phyloP scores from a whole-genome alignment of 192 early-diverging fungal species.

The Podila minutissima region DNA sequence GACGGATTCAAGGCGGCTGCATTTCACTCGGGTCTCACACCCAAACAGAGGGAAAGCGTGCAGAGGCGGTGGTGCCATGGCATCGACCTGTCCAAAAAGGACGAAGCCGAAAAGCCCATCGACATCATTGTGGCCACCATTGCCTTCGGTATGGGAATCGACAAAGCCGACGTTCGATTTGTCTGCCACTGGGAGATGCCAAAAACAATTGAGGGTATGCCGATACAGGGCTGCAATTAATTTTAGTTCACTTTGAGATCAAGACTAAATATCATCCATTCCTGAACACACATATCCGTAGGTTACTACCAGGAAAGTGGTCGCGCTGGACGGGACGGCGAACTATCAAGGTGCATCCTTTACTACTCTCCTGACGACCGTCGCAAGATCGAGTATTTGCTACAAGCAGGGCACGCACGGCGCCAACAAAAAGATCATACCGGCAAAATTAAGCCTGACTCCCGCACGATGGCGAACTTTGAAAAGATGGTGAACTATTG shows the following conservation, averaged over 20 bases:
- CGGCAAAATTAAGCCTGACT: neutral
- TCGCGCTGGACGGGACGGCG: slow-evolving; percentile 71
- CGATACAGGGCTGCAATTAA: no score
- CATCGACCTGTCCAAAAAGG: neutral
- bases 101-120: slow-evolving; percentile 26
- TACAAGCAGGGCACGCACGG: slow-evolving; percentile 57
- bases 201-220: slow-evolving; percentile 74
- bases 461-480: slow-evolving; percentile 52
- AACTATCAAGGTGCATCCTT: slow-evolving; percentile 69
- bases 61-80: slow-evolving; percentile 35
- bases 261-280: no score
- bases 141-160: slow-evolving; percentile 83
- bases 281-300: neutral
- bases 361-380: slow-evolving; percentile 84
- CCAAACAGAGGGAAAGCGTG: slow-evolving; percentile 25
- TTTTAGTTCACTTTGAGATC: no score
- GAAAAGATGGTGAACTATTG: slow-evolving; percentile 78
- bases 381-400: slow-evolving; percentile 69
- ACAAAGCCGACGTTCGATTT: slow-evolving; percentile 75
- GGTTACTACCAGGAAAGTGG: slow-evolving; percentile 82
- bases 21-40: slow-evolving; percentile 50
- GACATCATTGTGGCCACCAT: slow-evolving; percentile 82
- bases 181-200: slow-evolving; percentile 79
- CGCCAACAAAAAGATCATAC: slow-evolving; percentile 58
- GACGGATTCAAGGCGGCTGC: slow-evolving; percentile 41